A percentile compares a stretch with the other conserved stretches of the same genome.
These are phyloP conservation scores for Trypanosoma platydactyli DNA, from an alignment of 208 protist genomes.

Conservation along the genomic window DNA sequence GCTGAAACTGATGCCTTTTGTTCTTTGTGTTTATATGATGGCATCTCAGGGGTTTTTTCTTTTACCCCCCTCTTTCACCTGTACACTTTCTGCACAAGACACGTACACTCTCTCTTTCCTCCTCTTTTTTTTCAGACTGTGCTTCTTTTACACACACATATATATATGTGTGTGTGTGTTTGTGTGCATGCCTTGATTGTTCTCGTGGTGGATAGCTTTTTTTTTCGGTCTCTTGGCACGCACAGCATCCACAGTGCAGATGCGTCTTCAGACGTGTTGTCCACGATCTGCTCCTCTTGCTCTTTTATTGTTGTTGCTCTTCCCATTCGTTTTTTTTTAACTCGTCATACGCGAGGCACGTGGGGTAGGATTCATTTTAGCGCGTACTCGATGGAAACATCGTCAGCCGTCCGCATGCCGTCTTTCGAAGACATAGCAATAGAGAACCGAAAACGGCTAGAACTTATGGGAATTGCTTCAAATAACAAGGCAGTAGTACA, in stretches of 20 bases:
- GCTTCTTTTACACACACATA: neutral
- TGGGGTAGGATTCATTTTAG: neutral
- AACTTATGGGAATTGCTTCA: conserved; percentile 31
- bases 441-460: conserved; percentile 46
- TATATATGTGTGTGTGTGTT: conserved; percentile 7
- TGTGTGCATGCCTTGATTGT: conserved; percentile 5
- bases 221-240: neutral
- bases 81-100: too few relatives aligned
- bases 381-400: conserved; percentile 20
- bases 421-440: conserved; percentile 59
- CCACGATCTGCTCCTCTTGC: too few relatives aligned
- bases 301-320: neutral
- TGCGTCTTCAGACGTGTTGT: too few relatives aligned
- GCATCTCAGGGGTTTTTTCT: too few relatives aligned
- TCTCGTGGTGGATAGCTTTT: conserved; percentile 5
- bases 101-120: too few relatives aligned
- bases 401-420: neutral
- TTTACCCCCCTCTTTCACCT: too few relatives aligned
- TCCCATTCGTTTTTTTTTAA: neutral
- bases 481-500: conserved; percentile 41
- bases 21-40: neutral
- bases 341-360: neutral
- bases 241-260: too few relatives aligned
- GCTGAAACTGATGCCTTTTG: neutral
- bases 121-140: conserved; percentile 1